Percentiles rank a stretch among this genome's conserved stretches.
These are phyloP conservation scores for Corymbia maculata DNA, from an alignment of 345 rosid genomes.

Conservation along the genomic window DNA sequence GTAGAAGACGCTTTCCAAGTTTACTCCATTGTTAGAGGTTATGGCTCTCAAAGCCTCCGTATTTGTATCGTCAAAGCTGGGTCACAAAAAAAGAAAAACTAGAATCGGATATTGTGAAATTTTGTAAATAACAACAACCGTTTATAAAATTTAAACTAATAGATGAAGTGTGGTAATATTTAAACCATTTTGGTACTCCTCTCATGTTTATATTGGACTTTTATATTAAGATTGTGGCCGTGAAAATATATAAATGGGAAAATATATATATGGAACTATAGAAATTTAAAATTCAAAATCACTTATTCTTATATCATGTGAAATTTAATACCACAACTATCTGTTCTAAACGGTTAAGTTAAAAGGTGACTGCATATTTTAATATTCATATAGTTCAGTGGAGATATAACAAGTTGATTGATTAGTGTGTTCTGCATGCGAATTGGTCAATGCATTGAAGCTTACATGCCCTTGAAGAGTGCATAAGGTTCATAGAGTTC, in stretches of 20 bases:
- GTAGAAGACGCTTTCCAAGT: conserved; percentile 7
- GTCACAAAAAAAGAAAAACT: no score
- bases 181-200: not conserved
- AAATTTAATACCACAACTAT: not conserved
- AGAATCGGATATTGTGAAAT: not conserved
- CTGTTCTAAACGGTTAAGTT: not conserved
- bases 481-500: conserved; percentile 25
- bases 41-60: conserved; percentile 6
- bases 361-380: not conserved
- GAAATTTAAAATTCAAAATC: not conserved
- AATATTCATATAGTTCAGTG: not conserved
- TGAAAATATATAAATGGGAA: not conserved
- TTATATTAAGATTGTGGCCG: not conserved
- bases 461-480: conserved; percentile 28
- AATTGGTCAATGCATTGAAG: not conserved
- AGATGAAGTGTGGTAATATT: not conserved
- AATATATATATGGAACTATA: not conserved
- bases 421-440: not conserved
- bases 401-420: not conserved
- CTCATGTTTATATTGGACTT: not conserved
- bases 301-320: not conserved
- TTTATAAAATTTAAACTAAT: not conserved
- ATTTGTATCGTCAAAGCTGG: conserved; percentile 35
- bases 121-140: not conserved
- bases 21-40: not conserved